These are phyloP conservation scores for Anaeromyces robustus DNA, from an alignment of 192 early-diverging fungal species.

Conservation along the genomic window DNA sequence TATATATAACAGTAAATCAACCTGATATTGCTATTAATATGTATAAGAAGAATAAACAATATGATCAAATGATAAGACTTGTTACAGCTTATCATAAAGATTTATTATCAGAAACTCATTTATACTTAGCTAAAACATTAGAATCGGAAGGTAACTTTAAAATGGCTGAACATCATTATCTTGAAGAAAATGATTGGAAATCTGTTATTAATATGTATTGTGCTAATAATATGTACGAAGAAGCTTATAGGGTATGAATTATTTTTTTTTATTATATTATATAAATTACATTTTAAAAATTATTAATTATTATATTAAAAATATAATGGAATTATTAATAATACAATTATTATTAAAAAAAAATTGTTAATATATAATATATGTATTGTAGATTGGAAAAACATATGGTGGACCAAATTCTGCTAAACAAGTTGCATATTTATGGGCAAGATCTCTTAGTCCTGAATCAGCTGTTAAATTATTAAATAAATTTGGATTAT, in stretches of 20 bases:
- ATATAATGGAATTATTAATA: no score
- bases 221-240: conserved; percentile 43
- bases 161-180: conserved; percentile 42
- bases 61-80: conserved; percentile 48
- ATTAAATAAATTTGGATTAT: conserved; percentile 34
- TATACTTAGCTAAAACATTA: conserved; percentile 41
- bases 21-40: conserved; percentile 53
- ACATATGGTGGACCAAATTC: conserved; percentile 31
- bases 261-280: neutral
- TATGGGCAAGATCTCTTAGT: conserved; percentile 46
- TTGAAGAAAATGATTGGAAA: conserved; percentile 47
- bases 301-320: neutral
- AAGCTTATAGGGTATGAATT: conserved; percentile 34
- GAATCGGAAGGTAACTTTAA: conserved; percentile 45
- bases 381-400: conserved; percentile 48
- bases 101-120: conserved; percentile 36
- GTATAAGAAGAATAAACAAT: conserved; percentile 53
- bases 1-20: conserved; percentile 41
- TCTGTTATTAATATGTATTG: conserved; percentile 53
- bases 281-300: neutral
- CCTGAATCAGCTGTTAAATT: conserved; percentile 48
- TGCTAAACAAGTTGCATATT: conserved; percentile 47
- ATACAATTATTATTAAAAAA: neutral
- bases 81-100: conserved; percentile 46
- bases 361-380: no score